These are phyloP conservation scores for Litsea cubeba DNA, from an alignment of 164 flowering plant species.

Conservation along the genomic window DNA sequence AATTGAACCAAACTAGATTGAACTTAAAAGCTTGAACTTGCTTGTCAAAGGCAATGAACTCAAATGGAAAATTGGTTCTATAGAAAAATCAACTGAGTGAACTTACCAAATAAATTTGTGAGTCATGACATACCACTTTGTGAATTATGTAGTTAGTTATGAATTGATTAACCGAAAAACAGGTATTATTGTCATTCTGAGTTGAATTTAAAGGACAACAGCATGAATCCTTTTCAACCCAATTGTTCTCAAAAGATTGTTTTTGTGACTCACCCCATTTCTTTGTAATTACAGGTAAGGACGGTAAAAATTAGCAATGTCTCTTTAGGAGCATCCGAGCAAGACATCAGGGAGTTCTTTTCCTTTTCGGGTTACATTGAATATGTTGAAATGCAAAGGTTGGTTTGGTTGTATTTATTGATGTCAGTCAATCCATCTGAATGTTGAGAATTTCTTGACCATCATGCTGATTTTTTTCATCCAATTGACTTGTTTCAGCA, in stretches of 20 bases:
- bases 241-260: background rate
- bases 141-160: background rate
- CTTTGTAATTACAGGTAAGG: slow-evolving; percentile 6
- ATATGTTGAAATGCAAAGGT: slow-evolving; percentile 39
- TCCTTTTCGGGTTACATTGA: slow-evolving; percentile 41
- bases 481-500: slow-evolving; percentile 30
- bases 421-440: too few species aligned
- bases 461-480: too few species aligned
- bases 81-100: background rate
- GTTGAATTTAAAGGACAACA: background rate
- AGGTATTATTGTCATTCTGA: too few species aligned
- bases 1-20: too few species aligned
- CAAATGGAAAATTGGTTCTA: too few species aligned
- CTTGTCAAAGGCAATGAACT: too few species aligned
- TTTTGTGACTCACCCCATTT: background rate
- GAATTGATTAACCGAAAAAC: background rate
- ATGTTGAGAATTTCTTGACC: too few species aligned
- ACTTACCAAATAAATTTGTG: background rate
- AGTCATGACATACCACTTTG: background rate
- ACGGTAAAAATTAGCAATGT: slow-evolving; percentile 19
- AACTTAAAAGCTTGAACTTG: too few species aligned
- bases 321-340: slow-evolving; percentile 18
- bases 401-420: slow-evolving; percentile 8
- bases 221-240: background rate
- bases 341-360: slow-evolving; percentile 29